phyloP scores from a whole-genome alignment of 305 asterid species.

The Petunia hybrid region DNA sequence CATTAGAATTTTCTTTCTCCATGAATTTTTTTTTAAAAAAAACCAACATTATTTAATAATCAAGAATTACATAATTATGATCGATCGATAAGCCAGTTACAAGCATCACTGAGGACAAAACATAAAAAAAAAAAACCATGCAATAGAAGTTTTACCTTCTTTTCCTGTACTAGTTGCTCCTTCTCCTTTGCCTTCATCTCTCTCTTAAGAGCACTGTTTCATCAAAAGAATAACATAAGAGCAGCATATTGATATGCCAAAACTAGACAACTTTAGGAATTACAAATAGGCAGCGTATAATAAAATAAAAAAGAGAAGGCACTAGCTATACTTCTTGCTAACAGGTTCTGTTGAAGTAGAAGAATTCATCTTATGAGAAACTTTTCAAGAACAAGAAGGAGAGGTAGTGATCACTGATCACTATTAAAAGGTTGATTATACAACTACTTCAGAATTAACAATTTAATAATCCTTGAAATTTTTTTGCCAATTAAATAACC shows the following conservation, averaged over 20 bases:
- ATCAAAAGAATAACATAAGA: neutral
- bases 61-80: neutral
- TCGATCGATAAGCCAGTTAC: neutral
- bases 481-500: neutral
- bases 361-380: conserved; percentile 1
- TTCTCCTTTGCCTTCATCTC: conserved; percentile 20
- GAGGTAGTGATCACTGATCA: neutral
- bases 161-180: neutral
- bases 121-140: neutral
- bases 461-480: neutral
- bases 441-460: neutral
- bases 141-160: conserved; percentile 3
- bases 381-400: neutral
- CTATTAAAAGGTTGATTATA: neutral
- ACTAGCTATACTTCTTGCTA: conserved; percentile 2
- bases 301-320: neutral
- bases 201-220: conserved; percentile 30
- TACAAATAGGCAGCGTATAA: neutral
- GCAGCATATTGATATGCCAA: neutral
- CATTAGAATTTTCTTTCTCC: neutral
- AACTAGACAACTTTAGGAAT: neutral
- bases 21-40: too few species aligned
- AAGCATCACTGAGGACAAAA: neutral
- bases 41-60: neutral
- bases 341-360: conserved; percentile 25